Evolutionary conservation across 208 protist species (phyloP), one percentile per base, ranked within the genome.

Genomic region (Vickermania spadyakhi): DNA sequence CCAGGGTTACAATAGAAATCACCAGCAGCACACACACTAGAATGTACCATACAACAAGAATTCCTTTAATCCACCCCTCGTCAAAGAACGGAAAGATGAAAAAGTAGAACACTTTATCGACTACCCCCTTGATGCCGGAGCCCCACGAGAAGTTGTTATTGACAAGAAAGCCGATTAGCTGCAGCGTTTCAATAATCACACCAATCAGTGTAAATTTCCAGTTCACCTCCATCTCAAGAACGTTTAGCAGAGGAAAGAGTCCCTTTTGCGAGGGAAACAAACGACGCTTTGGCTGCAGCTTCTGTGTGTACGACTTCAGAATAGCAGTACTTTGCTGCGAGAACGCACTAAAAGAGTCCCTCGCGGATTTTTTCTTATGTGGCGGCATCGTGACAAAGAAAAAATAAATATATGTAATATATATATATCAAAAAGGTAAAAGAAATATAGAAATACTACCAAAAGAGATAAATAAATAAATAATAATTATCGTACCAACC

Each of bases 51-150:
- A 28, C 56, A 31, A 28, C 25, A 28, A 36, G 52, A 3, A 30
- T 52, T 36, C 52, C 51, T 11, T 2, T 5, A 5, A 27, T 26
- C 62, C 62, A 68, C 5, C 29, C 21, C 3, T 28, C 23, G 27
- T 68, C 62, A 41, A 68, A 68, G 11, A 68, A 29, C 2, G 62
- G 62, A 31, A 68, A 36, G 41, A 53, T n/a, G 28, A 68, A 68
- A 29, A 62, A 62, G 62, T 68, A 68, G 18, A 62, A 13, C 11
- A 68, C 56, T 22, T 62, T 60, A 13, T 52, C 25, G 5, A 68
- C 28, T 4, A 27, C 22, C 3, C 11, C 11, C 11, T 31, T 31
- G 41, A 68, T 31, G 18, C 4, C 36, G 2, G 31, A 26, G 13
- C 62, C 56, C 62, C 62, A 68, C 7, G 28, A 54, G 56, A 68